These are phyloP conservation scores for Metschnikowia cubensis DNA, from an alignment of 805 yeast genomes.

Conservation along the genomic window DNA sequence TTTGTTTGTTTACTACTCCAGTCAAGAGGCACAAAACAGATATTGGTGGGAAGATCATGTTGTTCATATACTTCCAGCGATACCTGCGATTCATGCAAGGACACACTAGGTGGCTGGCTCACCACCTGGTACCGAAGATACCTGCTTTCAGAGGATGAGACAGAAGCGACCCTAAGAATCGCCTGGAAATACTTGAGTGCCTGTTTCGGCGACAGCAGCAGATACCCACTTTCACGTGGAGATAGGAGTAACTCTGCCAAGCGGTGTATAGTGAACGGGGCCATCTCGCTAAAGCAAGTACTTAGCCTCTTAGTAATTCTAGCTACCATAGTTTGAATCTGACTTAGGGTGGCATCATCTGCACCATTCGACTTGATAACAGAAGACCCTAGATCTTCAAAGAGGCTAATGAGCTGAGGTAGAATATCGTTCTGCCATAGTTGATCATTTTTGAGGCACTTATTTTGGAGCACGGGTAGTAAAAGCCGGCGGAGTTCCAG, in stretches of 20 bases:
- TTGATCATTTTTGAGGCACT: constrained; percentile 12
- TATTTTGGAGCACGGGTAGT: constrained; percentile 10
- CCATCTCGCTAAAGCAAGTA: constrained; percentile 24
- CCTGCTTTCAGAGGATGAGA: constrained; percentile 10
- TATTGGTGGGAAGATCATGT: constrained; percentile 13
- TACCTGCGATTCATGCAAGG: neutral
- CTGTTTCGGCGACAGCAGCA: constrained; percentile 10
- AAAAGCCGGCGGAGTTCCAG: constrained; percentile 6
- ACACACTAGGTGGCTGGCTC: neutral
- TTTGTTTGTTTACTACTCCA: constrained; percentile 7
- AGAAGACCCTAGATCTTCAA: constrained; percentile 7
- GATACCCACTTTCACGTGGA: constrained; percentile 15
- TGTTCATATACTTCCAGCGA: constrained; percentile 8
- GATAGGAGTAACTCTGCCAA: constrained; percentile 15
- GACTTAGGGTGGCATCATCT: constrained; percentile 9
- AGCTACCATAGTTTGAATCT: constrained; percentile 5
- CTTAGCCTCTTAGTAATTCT: constrained; percentile 16
- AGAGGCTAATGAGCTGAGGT: constrained; percentile 7
- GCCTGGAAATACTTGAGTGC: constrained; percentile 17
- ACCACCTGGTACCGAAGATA: constrained; percentile 1
- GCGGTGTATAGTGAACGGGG: constrained; percentile 18
- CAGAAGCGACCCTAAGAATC: constrained; percentile 11
- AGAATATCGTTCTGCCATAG: constrained; percentile 10
- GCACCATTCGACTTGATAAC: constrained; percentile 6
- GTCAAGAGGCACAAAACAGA: constrained; percentile 11